Percentiles rank a stretch among this genome's conserved stretches.
Conservation (phyloP, 2,329 filamentous ascomycete genomes). For the Curvularia sp. region DNA sequence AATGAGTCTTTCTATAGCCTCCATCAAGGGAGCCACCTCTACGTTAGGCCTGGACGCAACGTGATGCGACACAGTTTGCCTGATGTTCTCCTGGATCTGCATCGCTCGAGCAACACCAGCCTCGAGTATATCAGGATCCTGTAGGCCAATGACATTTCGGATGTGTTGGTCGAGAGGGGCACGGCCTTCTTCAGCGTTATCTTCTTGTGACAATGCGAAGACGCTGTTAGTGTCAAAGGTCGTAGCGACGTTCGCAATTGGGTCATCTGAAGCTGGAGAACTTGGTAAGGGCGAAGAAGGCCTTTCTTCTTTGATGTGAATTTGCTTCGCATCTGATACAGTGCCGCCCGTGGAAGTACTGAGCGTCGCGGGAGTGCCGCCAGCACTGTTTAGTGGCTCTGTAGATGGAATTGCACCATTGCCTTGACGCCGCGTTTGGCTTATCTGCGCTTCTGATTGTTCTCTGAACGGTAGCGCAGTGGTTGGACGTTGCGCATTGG, state of each 20-base stretch:
- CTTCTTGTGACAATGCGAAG: constrained; percentile 6
- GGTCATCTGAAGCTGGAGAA: background rate
- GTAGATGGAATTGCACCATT: background rate
- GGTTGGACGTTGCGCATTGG: background rate
- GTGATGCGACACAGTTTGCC: constrained; percentile 39
- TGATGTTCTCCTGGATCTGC: constrained; percentile 47
- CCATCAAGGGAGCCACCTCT: constrained; percentile 53
- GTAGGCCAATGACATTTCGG: constrained; percentile 43
- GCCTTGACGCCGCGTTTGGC: background rate
- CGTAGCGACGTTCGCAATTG: background rate
- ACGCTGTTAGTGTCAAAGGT: too few relatives aligned
- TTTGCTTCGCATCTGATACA: background rate
- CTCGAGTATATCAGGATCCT: constrained; percentile 49
- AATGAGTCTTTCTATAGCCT: constrained; percentile 53
- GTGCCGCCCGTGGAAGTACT: background rate
- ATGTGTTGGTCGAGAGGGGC: constrained; percentile 31
- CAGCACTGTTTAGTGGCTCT: background rate
- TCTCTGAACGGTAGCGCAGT: background rate
- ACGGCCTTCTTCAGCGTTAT: constrained; percentile 3
- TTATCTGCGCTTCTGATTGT: background rate
- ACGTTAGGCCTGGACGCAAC: background rate
- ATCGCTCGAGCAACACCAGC: constrained; percentile 51
- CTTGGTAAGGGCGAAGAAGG: background rate
- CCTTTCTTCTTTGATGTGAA: background rate
- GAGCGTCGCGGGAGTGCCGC: background rate